phyloP scores from a whole-genome alignment of 208 protist species.

The Acanthamoeba culbertsoni region DNA sequence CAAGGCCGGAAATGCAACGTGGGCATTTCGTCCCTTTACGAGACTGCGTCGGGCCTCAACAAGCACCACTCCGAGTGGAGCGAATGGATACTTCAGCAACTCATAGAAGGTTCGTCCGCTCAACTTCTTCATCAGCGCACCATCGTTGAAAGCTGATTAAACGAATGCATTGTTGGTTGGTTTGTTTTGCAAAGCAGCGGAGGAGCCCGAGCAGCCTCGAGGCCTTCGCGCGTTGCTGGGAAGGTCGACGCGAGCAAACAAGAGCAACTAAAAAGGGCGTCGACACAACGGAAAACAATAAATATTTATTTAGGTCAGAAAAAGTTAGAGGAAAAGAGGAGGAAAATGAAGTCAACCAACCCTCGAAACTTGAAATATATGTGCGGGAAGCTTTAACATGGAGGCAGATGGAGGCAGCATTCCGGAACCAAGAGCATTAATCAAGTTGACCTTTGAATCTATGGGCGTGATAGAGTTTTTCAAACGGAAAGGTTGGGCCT shows the following conservation, averaged over 20 bases:
- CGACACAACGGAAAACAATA: too few species aligned
- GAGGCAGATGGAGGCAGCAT: background rate
- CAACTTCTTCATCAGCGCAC: background rate
- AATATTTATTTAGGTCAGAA: too few species aligned
- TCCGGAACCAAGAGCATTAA: too few species aligned
- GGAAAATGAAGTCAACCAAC: background rate
- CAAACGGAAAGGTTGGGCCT: background rate
- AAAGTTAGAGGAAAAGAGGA: too few species aligned
- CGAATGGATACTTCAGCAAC: constrained; percentile 18
- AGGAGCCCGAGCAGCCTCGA: too few species aligned
- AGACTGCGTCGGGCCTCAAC: background rate
- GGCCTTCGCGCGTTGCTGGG: too few species aligned
- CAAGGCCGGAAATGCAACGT: constrained; percentile 1
- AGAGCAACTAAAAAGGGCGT: too few species aligned
- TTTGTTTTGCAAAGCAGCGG: too few species aligned
- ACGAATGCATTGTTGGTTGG: too few species aligned
- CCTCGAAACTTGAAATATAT: background rate
- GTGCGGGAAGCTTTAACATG: too few species aligned
- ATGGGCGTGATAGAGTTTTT: background rate
- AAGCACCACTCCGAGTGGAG: constrained; percentile 22
- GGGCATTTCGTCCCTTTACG: constrained; percentile 3
- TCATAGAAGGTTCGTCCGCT: background rate
- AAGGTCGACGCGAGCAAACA: too few species aligned
- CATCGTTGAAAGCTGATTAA: too few species aligned
- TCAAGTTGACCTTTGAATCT: background rate